Evolutionary conservation across 2,329 filamentous ascomycete genomes (phyloP).

Genomic region (Aspergillus sp.): DNA sequence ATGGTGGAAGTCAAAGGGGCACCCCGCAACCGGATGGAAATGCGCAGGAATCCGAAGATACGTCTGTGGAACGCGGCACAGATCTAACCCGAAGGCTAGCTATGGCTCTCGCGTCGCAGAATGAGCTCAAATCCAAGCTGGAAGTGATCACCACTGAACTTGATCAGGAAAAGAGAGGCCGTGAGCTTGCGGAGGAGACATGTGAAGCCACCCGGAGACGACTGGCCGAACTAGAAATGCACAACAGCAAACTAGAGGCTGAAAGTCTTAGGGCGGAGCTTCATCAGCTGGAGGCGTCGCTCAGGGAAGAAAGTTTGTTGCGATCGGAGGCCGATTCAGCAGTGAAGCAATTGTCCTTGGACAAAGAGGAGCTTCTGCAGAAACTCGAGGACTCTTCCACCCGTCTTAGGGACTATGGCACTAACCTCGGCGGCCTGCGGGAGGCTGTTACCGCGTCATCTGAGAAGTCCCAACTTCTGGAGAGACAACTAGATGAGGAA

Average conservation of each 20-base stretch:
- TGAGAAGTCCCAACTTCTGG: conserved; percentile 73
- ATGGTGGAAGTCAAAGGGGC: conserved; percentile 67
- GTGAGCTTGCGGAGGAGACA: conserved; percentile 86
- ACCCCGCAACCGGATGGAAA: conserved; percentile 53
- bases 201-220: conserved; percentile 78
- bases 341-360: conserved; percentile 75
- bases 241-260: conserved; percentile 79
- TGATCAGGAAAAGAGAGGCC: conserved; percentile 76
- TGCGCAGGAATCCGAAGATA: conserved; percentile 59
- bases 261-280: conserved; percentile 84
- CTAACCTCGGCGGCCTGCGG: conserved; percentile 72
- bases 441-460: conserved; percentile 77
- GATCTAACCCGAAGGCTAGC: conserved; percentile 84
- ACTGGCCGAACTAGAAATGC: conserved; percentile 78
- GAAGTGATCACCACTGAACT: conserved; percentile 70
- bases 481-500: conserved; percentile 78
- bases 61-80: conserved; percentile 62
- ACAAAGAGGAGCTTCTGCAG: conserved; percentile 74
- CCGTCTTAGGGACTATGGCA: conserved; percentile 68
- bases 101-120: conserved; percentile 74
- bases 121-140: conserved; percentile 75
- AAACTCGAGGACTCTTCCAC: conserved; percentile 68
- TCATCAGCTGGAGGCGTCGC: conserved; percentile 73
- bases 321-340: conserved; percentile 75
- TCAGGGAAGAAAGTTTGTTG: conserved; percentile 77